These are phyloP conservation scores for Trypanosoma brucei DNA, from an alignment of 208 protist genomes.

Conservation along the genomic window DNA sequence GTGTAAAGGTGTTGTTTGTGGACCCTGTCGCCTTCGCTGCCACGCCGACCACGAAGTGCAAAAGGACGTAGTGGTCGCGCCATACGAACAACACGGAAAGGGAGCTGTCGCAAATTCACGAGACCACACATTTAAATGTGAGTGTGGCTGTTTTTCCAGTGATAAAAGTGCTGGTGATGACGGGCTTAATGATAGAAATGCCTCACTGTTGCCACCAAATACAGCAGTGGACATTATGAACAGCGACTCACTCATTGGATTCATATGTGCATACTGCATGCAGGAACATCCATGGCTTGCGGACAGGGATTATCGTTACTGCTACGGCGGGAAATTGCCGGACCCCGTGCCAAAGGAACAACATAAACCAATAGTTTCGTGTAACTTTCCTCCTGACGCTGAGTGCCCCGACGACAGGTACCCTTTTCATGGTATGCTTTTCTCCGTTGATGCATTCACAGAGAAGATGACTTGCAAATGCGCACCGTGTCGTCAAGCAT, in stretches of 20 bases:
- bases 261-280: conserved; percentile 78
- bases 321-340: conserved; percentile 61
- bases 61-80: conserved; percentile 25
- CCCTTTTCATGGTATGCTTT: conserved; percentile 72
- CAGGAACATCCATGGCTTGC: conserved; percentile 77
- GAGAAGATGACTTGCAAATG: conserved; percentile 62
- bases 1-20: conserved; percentile 68
- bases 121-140: conserved; percentile 56
- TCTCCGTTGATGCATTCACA: conserved; percentile 62
- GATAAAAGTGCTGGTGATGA: conserved; percentile 38
- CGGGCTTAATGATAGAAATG: conserved; percentile 34
- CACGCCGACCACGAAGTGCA: conserved; percentile 72
- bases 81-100: conserved; percentile 28
- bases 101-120: background rate
- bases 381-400: conserved; percentile 23
- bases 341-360: conserved; percentile 12
- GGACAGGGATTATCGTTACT: conserved; percentile 44
- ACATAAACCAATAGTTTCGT: conserved; percentile 35
- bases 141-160: conserved; percentile 65
- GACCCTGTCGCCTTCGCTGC: conserved; percentile 75
- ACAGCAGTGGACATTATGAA: conserved; percentile 65
- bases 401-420: conserved; percentile 23
- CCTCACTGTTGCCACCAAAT: conserved; percentile 29
- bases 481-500: conserved; percentile 49
- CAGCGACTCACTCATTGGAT: conserved; percentile 71